Evolutionary conservation across 2,329 filamentous ascomycete genomes (phyloP), one percentile per base, ranked within the genome.

Genomic region (Nannizziopsis arthrosporioides): DNA sequence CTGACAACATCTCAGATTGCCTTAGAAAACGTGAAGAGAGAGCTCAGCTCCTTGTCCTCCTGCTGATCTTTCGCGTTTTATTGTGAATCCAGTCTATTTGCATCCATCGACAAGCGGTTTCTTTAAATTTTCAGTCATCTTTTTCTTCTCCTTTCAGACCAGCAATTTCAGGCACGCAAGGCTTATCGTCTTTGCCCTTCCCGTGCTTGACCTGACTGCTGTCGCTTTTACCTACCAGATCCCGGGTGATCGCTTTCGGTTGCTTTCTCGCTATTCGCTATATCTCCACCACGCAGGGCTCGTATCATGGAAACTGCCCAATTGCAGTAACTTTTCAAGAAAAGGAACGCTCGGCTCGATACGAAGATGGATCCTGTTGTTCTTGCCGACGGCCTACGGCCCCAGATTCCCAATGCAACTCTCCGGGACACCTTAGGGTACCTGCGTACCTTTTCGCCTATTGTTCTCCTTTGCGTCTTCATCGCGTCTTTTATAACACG

Each of bases 391-490:
- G 52, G 53, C 49, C 39, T 43, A 22, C 37, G 35, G 45, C 42
- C 51, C 12, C 42, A 51, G 14, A 39, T 52, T 57, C 54, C 65
- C 38, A 63, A 66, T 56, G 60, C 64, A 36, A 63, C 66, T 48
- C 68, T 69, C 52, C 66, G 66, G 44, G 60, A 58, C 42, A 61
- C 73, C 52, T 60, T 76, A 53, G 63, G 62, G 44, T 67, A 69
- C 56, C 60, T 77, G 50, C 76, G 77, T 58, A 76, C 73, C 61
- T 68, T 73, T 55, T 84, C 79, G 55, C 80, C 82, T 10, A 75
- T 83, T 57, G 62, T 81, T 49, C 68, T 85, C 51, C 70, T 84
- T 47, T 55, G 78, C 56, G 73, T 84, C 60, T 85, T 85, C 63
- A 65, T 82, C 42, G 63, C 71, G 51, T 73, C 75, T 53, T 83